These are phyloP conservation scores for Hypseocharis bilobata DNA, from an alignment of 441 rosid species.

Conservation along the genomic window DNA sequence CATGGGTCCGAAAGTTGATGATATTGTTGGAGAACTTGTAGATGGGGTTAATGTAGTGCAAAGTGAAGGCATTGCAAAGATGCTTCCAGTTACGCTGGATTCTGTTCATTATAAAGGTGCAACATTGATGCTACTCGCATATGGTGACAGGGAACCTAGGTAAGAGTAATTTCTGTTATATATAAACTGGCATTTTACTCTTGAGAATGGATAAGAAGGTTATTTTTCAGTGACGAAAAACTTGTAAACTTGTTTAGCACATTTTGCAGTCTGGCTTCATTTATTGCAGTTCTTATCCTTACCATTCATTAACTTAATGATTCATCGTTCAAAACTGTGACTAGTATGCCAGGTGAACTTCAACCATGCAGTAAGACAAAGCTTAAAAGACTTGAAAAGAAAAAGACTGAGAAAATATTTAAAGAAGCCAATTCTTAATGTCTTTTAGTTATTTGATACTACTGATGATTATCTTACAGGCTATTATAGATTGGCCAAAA, in stretches of 20 bases:
- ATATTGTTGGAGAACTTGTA: slow-evolving; percentile 49
- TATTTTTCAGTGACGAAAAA: neutral
- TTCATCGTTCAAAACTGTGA: neutral
- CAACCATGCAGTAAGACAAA: neutral
- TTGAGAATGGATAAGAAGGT: too few relatives aligned
- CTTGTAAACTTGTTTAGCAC: neutral
- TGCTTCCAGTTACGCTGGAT: slow-evolving; percentile 81
- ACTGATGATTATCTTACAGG: too few relatives aligned
- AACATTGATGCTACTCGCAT: slow-evolving; percentile 71
- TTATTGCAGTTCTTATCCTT: neutral
- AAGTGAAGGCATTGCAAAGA: slow-evolving; percentile 50
- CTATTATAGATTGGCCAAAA: neutral
- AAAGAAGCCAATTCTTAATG: neutral
- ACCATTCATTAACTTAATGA: neutral
- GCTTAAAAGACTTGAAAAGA: neutral
- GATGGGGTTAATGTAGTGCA: slow-evolving; percentile 50
- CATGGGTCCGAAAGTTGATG: slow-evolving; percentile 46
- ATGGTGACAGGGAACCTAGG: slow-evolving; percentile 94
- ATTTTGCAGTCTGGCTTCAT: neutral
- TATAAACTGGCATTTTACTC: neutral
- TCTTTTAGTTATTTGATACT: neutral
- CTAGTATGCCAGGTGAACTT: neutral
- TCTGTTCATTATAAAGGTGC: slow-evolving; percentile 88
- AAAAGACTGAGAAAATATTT: too few relatives aligned
- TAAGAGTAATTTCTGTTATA: slow-evolving; percentile 25